A percentile compares a stretch with the other conserved stretches of the same genome.
phyloP scores from a whole-genome alignment of 2,329 filamentous ascomycete genomes.

The Fusarium xyrophilum region DNA sequence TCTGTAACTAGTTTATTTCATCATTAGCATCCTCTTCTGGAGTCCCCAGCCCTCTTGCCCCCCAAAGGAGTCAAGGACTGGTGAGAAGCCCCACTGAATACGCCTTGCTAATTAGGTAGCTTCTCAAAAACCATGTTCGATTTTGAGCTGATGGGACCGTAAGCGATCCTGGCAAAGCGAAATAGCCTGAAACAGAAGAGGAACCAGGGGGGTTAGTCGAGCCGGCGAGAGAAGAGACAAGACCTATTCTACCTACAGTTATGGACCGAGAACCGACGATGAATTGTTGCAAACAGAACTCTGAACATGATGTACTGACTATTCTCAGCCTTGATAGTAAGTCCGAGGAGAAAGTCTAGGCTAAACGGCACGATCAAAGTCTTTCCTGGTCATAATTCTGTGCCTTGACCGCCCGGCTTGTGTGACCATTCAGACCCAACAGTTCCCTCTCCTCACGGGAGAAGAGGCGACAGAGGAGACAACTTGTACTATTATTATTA shows the following conservation, averaged over 20 bases:
- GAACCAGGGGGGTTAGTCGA: background rate
- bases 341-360: background rate
- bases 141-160: conserved; percentile 5
- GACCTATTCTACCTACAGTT: background rate
- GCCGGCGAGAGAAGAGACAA: conserved; percentile 4
- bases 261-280: background rate
- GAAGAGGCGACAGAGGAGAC: conserved; percentile 29
- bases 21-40: background rate
- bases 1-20: too few relatives aligned
- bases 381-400: background rate
- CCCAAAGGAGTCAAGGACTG: background rate
- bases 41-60: background rate
- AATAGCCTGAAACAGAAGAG: background rate
- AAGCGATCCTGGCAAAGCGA: conserved; percentile 5
- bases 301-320: background rate
- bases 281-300: background rate
- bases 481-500: conserved; percentile 3
- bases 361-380: background rate
- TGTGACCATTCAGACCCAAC: background rate
- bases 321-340: background rate
- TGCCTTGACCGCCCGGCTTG: background rate
- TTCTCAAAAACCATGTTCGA: background rate
- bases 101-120: too few relatives aligned
- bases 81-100: background rate
- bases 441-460: conserved; percentile 28